A percentile compares a stretch with the other conserved stretches of the same genome.
Conservation (phyloP, 2,329 filamentous ascomycete genomes). For the Huntiella omanensis region DNA sequence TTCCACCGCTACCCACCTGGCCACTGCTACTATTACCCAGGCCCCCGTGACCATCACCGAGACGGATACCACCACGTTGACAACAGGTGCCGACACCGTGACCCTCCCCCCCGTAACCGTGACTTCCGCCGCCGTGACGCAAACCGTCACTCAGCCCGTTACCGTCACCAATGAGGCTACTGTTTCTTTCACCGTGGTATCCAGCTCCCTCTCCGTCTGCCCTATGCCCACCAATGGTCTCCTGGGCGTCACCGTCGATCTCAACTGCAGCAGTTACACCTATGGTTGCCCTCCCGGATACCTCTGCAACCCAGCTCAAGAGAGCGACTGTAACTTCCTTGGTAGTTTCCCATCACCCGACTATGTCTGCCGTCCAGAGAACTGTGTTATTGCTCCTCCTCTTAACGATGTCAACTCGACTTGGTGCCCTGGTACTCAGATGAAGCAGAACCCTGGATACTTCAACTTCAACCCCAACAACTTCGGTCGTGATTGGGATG, state of each 20-base stretch:
- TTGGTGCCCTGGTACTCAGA: not conserved
- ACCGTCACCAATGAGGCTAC: slow-evolving; percentile 16
- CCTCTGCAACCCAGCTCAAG: slow-evolving; percentile 34
- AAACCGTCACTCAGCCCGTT: slow-evolving; percentile 17
- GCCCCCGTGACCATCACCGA: slow-evolving; percentile 12
- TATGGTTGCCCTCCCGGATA: slow-evolving; percentile 35
- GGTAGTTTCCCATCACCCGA: slow-evolving; percentile 25
- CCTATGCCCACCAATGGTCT: slow-evolving; percentile 21
- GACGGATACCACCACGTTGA: slow-evolving; percentile 16
- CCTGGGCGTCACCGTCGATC: slow-evolving; percentile 16
- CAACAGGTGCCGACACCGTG: slow-evolving; percentile 12
- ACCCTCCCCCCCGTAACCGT: slow-evolving; percentile 9
- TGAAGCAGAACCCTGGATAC: slow-evolving; percentile 27
- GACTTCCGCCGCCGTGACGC: slow-evolving; percentile 15
- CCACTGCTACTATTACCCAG: slow-evolving; percentile 13
- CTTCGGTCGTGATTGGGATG: slow-evolving; percentile 44
- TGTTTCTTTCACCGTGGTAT: slow-evolving; percentile 16
- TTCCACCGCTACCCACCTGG: slow-evolving; percentile 4
- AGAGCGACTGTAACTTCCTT: slow-evolving; percentile 30
- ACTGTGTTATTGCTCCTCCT: slow-evolving; percentile 23
- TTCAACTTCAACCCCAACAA: slow-evolving; percentile 42
- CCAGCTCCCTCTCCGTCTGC: slow-evolving; percentile 13
- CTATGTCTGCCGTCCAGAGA: slow-evolving; percentile 26
- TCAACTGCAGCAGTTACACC: slow-evolving; percentile 23
- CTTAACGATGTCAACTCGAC: slow-evolving; percentile 13